Conservation (phyloP, 2,329 filamentous ascomycete species). For the Cephalotrichum gorgonifer region DNA sequence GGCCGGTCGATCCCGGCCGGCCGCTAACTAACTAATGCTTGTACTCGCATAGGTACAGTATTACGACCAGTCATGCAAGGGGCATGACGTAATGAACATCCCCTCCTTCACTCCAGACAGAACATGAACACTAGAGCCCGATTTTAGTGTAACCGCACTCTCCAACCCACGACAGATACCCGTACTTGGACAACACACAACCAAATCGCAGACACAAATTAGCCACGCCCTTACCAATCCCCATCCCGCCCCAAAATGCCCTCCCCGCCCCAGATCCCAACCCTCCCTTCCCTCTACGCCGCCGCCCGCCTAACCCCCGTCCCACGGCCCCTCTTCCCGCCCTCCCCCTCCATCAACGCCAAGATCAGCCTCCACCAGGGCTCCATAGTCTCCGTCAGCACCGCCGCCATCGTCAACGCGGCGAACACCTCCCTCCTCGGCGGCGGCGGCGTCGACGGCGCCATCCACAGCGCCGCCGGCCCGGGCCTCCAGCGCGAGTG, state of each 20-base stretch:
- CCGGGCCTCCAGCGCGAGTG: slow-evolving; percentile 60
- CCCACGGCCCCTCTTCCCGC: slow-evolving; percentile 12
- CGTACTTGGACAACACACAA: too few species aligned
- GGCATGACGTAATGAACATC: too few species aligned
- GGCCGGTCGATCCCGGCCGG: too few species aligned
- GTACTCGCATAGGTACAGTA: too few species aligned
- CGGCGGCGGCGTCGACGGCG: slow-evolving; percentile 83
- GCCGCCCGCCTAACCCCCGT: slow-evolving; percentile 21
- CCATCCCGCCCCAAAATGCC: slow-evolving; percentile 22
- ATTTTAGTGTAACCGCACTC: too few species aligned
- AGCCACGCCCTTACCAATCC: too few species aligned
- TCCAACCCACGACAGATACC: too few species aligned
- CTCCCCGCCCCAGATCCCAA: slow-evolving; percentile 38
- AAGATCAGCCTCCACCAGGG: slow-evolving; percentile 59
- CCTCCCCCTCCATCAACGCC: slow-evolving; percentile 50
- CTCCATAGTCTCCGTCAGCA: slow-evolving; percentile 71
- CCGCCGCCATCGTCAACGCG: slow-evolving; percentile 87
- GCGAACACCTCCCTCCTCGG: slow-evolving; percentile 71
- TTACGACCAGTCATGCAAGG: too few species aligned
- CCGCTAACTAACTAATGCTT: too few species aligned
- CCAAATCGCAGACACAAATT: too few species aligned
- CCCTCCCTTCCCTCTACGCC: slow-evolving; percentile 55
- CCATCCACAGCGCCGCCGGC: slow-evolving; percentile 80
- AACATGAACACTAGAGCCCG: too few species aligned
- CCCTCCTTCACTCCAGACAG: too few species aligned